Evolutionary conservation across 1,139 yeast genomes (phyloP), one percentile per base, ranked within the genome.

Genomic region (Blastobotrys persicus): DNA sequence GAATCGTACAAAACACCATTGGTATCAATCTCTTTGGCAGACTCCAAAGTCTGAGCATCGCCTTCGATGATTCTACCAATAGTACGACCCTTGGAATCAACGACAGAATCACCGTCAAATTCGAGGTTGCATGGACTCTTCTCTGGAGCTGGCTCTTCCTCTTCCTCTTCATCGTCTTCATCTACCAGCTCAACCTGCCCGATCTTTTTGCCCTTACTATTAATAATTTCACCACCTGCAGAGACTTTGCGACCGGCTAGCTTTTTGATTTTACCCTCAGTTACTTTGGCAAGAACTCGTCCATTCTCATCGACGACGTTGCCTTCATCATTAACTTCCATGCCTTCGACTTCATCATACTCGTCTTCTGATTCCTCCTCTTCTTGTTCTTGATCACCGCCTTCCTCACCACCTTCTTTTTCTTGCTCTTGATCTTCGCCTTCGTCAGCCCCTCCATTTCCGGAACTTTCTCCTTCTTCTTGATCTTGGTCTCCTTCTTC

Each of bases 261-360:
- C 19, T 45, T 41, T 17, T 33, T 41, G 16, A 41, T 20, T 17
- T 45, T 41, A n/a, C 48, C 48, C 16, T 45, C 48, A 17, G 32
- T 32, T 23, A 45, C 48, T 16, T 18, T 33, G 7, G 45, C 48
- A 40, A 45, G 20, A 6, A 41, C 35, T 9, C 31, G 14, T 12
- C 40, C 40, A 3, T 45, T 13, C 2, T 20, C 32, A 20, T 45
- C 40, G 17, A 45, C 28, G 16, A 45, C 48, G 16, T 41, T 33
- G 20, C 48, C 48, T 4, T 41, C 31, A 9, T 45, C 45, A 37
- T 40, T 32, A 19, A 45, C 23, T 13, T 28, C 31, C 20, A n/a
- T 26, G 13, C 46, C 46, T 14, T 45, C 48, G 20, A 9, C 12
- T 12, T 45, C 44, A 14, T 31, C 45, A 14, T 14, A 26, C 16